These are phyloP conservation scores for Chenopodium quinoa DNA, from an alignment of 148 eudicot genomes.

Conservation along the genomic window DNA sequence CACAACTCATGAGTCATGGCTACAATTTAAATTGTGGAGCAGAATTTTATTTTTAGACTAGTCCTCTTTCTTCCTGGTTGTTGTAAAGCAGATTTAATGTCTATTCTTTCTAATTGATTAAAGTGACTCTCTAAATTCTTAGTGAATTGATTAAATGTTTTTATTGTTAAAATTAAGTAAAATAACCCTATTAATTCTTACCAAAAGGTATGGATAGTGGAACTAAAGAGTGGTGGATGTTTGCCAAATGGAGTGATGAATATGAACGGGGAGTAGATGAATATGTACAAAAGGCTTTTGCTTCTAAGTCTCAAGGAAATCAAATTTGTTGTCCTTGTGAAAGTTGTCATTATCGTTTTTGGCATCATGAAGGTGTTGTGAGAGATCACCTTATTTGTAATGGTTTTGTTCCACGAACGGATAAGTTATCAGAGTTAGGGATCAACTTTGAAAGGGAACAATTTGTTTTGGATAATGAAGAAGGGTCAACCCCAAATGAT, in stretches of 20 bases:
- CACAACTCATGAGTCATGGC: no score
- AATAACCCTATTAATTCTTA: no score
- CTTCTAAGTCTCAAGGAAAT: background rate
- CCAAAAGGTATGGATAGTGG: background rate
- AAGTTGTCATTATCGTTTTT: background rate
- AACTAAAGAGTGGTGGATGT: background rate
- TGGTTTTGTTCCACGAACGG: background rate
- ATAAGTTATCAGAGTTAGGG: background rate
- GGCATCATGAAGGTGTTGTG: background rate
- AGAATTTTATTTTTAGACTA: no score
- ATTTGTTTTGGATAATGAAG: background rate
- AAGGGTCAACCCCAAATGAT: no score
- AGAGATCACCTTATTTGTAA: background rate
- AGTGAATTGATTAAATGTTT: no score
- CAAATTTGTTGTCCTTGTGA: conserved; percentile 8
- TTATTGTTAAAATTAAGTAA: no score
- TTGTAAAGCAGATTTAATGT: no score
- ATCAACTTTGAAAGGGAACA: background rate
- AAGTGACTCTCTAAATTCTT: no score
- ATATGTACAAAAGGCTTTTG: background rate
- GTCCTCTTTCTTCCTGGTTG: no score
- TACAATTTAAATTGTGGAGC: no score
- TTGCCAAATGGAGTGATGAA: background rate
- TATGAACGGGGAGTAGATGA: background rate
- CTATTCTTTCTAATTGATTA: no score